Evolutionary conservation across 495 filamentous ascomycete genomes (phyloP), one percentile per base, ranked within the genome.

Genomic region (Xylona heveae): DNA sequence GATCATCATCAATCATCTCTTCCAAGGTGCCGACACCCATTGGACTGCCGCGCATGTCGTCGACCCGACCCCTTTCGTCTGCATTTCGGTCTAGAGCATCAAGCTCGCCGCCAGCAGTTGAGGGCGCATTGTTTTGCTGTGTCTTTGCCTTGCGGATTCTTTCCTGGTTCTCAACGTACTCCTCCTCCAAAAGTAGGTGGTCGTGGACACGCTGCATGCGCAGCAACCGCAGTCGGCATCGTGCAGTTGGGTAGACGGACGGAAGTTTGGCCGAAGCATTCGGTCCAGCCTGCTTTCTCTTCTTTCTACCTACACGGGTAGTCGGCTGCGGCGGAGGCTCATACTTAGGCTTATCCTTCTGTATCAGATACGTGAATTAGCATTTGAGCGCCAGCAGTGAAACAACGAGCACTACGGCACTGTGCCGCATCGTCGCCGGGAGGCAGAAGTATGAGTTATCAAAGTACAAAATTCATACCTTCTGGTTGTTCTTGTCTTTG

Each of bases 341-440:
- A 61, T 99, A 95, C 74, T 81, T 93, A 39, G 90, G 88, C 69
- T 95, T 95, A 29, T 95, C 82, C 66, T 99, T 93, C 83, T 95
- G 48, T 43, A 52, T 31, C 37, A 36, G 26, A 24, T 28, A 24
- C 19, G 5, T 19, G 20, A 13, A 28, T 19, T 31, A 31, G 39
- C 28, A 34, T 30, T 19, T 26, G 46, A 35, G 45, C 37, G 38
- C 28, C 30, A 40, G 37, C 38, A 36, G 35, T 19, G 9, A 29
- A 20, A 19, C 21, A 30, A 26, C 6, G 12, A 26, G 19, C 14
- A 14, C 15, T 14, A 31, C 7, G 33, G 23, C 23, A 8, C 8
- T 25, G 23, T 25, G 7, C 13, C 23, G 23, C 23, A 25, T 7
- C 23, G 23, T 7, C n/a, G 44, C 17, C 6, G 9, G 21, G 38